A percentile compares a stretch with the other conserved stretches of the same genome.
Conservation (phyloP, 2,329 filamentous ascomycete genomes). For the Colletotrichum musicola region DNA sequence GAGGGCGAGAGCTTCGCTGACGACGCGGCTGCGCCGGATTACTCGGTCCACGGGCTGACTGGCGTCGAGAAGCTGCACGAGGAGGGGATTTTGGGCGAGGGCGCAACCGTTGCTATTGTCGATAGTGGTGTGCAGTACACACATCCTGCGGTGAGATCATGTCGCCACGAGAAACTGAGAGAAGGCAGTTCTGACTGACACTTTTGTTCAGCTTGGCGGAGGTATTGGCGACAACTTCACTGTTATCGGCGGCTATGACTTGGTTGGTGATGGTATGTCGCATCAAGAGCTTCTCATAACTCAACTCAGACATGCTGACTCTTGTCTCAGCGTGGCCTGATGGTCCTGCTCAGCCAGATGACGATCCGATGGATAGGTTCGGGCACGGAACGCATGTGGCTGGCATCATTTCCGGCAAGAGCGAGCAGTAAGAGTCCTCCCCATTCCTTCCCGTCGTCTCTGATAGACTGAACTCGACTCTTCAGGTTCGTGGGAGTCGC, state of each 20-base stretch:
- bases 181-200: neutral
- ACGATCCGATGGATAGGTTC: slow-evolving; percentile 14
- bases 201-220: slow-evolving; percentile 8
- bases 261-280: slow-evolving; percentile 25
- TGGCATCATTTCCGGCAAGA: slow-evolving; percentile 47
- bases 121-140: slow-evolving; percentile 57
- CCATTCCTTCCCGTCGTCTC: neutral
- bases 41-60: slow-evolving; percentile 52
- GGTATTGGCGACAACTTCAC: slow-evolving; percentile 9
- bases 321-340: slow-evolving; percentile 17
- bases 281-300: neutral
- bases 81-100: slow-evolving; percentile 52
- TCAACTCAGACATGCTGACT: neutral
- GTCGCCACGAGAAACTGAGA: neutral
- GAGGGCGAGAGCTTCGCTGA: slow-evolving; percentile 31
- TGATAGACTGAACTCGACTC: neutral
- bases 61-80: slow-evolving; percentile 55
- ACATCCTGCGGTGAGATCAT: slow-evolving; percentile 49
- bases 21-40: slow-evolving; percentile 26
- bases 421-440: slow-evolving; percentile 27
- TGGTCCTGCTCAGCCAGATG: slow-evolving; percentile 9
- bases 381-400: slow-evolving; percentile 45
- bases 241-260: slow-evolving; percentile 22
- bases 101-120: slow-evolving; percentile 54
- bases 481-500: slow-evolving; percentile 43